A percentile compares a stretch with the other conserved stretches of the same genome.
Evolutionary conservation across 192 early-diverging fungal genomes (phyloP).

Genomic region (Mortierella alpina): DNA sequence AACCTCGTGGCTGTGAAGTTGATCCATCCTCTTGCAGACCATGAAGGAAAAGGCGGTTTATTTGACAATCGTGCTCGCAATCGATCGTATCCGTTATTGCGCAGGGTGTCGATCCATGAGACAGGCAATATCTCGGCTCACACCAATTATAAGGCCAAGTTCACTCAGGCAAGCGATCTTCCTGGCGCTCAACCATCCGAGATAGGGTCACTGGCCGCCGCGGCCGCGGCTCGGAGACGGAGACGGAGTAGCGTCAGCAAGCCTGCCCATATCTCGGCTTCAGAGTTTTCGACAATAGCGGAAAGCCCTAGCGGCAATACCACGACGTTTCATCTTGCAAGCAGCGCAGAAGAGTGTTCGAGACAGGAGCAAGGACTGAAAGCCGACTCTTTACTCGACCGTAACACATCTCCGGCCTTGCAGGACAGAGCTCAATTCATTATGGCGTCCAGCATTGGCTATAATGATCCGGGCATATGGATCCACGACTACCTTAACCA

Average conservation of each 20-base stretch:
- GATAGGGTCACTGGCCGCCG: not conserved
- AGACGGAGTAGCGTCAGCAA: slow-evolving; percentile 17
- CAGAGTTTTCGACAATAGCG: not conserved
- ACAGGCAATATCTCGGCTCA: slow-evolving; percentile 3
- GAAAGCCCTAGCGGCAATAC: not conserved
- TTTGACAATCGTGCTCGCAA: not conserved
- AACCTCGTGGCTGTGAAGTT: no score
- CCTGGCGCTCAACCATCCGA: not conserved
- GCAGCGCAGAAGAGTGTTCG: no score
- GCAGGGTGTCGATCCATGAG: slow-evolving; percentile 28
- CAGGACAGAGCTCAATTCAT: no score
- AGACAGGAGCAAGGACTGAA: no score
- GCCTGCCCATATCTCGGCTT: not conserved
- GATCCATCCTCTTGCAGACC: not conserved
- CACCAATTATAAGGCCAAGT: slow-evolving; percentile 5
- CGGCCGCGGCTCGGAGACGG: slow-evolving; percentile 9
- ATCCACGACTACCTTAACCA: no score
- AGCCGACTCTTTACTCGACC: no score
- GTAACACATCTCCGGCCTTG: no score
- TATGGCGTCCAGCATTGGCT: no score
- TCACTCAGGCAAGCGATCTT: not conserved
- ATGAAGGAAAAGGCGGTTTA: not conserved
- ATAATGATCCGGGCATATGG: no score
- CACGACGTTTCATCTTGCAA: not conserved
- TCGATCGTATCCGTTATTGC: slow-evolving; percentile 17